Base-by-base conservation (phyloP, 371 early-diverging fungal genomes). In the Apophysomyces sp. region DNA sequence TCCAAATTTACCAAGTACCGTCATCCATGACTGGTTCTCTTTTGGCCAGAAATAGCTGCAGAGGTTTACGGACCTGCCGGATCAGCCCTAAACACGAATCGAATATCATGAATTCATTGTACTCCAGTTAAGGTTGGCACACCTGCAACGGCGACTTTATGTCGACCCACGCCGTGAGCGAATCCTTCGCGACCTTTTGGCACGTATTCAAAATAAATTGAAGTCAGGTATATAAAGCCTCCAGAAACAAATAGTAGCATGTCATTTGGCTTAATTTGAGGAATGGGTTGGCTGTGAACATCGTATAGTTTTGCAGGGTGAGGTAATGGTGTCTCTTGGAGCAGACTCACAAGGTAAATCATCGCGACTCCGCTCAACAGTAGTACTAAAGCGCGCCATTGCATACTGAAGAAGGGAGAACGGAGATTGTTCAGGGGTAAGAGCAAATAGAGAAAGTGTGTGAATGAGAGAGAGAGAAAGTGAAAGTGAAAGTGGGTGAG, bases 361-460 rank as follows among this genome's bases (percentile, higher is more conserved):
- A 73, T 61, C 28, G 63, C 58, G 11, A 77, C 3, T 15, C 80
- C 80, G 34, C 67, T 63, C 34, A 71, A 12, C 21, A 80, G 49
- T 40, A 80, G 27, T 36, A 70, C 61, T 44, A 77, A 53, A 29
- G 72, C 62, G 15, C 80, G 76, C 80, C 80, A 80, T 75, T 77
- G 73, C 80, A 80, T 80, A 29, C 29, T 70, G 24, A 28, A 59
- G 49, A 60, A 16, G 49, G 32, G 16, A 39, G 59, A 28, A 39
- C 24, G 44, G 59, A 59, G 21, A 49, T 16, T 15, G 49, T 30
- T 16, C 34, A 34, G 36, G 49, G 13, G 34, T 21, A 21, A 29
- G 34, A 24, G 12, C 15, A 44, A 16, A 49, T 18, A 44, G 30
- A 54, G 36, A 44, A 44, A 30, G 63, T 12, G 56, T 18, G 36